Evolutionary conservation across 2,329 filamentous ascomycete species (phyloP), one percentile per base, ranked within the genome.

Genomic region (Delphinella strobiligena): DNA sequence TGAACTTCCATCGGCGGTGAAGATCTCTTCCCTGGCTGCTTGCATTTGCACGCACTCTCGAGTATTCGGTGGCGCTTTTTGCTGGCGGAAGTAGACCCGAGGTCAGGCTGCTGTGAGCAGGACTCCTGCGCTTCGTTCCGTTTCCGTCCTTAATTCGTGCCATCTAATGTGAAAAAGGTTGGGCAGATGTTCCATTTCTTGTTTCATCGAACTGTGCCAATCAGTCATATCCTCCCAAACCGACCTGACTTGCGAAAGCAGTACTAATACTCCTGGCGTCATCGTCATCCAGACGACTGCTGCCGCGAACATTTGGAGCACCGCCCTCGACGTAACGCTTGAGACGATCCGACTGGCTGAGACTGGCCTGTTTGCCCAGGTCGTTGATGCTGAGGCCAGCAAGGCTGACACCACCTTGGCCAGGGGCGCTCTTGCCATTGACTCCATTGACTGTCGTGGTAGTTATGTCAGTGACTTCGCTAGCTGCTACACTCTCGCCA

Each of bases 221-320:
- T 55, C 53, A 55, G 46, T 53, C 53, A 40, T 53, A 54, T 18
- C 47, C 51, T 40, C 54, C 52, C n/a, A 52, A 45, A 19, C 55
- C 56, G 50, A 95, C 78, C 62, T 96, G 91, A 66, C 87, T 95
- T 45, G 89, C 88, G 65, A 96, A 98, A 36, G 88, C 88, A 38
- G 91, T 96, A 55, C 86, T 94, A 54, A 96, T 78, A 62, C 89
- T 96, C 64, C 91, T 86, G 54, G 91, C 86, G 58, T 96, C 91
- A 50, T 98, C 91, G 50, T 98, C 91, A 46, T 81, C 69, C 31
- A 65, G 61, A 17, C 80, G 76, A 57, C 79, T 84, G 47, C 73
- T 69, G 19, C 69, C 71, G 33, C 37, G 38, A 18, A 44, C 38
- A 4, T 24, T 37, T 27, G 45, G 45, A 15, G 47, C 45, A 16